These are phyloP conservation scores for Eucalyptus melliodora DNA, from an alignment of 345 rosid genomes.

Conservation along the genomic window DNA sequence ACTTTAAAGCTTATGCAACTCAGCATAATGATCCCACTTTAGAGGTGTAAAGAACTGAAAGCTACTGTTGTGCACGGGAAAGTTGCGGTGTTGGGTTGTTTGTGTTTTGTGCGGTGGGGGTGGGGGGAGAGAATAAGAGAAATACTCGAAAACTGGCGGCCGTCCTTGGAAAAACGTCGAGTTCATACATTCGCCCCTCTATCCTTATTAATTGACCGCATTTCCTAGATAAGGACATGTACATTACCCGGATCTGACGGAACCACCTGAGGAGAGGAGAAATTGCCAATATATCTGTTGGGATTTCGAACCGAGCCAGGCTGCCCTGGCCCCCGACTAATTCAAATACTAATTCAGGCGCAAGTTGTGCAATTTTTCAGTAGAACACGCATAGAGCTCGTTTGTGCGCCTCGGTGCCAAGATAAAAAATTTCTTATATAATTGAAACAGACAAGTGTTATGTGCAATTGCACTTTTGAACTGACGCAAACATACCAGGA, in stretches of 20 bases:
- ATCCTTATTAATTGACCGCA: not conserved
- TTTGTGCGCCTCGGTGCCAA: rapidly evolving
- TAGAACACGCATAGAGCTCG: not conserved
- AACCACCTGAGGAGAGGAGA: not conserved
- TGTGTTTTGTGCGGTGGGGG: too few species aligned
- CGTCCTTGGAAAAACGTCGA: not conserved
- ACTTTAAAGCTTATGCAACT: not conserved
- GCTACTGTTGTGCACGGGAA: not conserved
- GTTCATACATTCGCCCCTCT: not conserved
- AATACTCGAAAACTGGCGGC: not conserved
- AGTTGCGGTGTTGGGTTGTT: not conserved
- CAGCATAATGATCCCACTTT: not conserved
- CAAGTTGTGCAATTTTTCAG: not conserved
- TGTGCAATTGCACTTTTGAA: not conserved
- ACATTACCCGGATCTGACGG: not conserved
- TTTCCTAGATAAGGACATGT: not conserved
- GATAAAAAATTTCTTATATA: not conserved
- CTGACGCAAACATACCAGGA: rapidly evolving
- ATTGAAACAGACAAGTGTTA: not conserved
- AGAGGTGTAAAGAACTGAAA: not conserved
- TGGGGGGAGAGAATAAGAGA: not conserved
- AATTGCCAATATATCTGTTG: not conserved
- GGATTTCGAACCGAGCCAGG: not conserved
- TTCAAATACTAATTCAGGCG: not conserved
- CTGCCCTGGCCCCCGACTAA: not conserved